Conservation (phyloP, 2,329 filamentous ascomycete species). For the Diaporthe sp. region DNA sequence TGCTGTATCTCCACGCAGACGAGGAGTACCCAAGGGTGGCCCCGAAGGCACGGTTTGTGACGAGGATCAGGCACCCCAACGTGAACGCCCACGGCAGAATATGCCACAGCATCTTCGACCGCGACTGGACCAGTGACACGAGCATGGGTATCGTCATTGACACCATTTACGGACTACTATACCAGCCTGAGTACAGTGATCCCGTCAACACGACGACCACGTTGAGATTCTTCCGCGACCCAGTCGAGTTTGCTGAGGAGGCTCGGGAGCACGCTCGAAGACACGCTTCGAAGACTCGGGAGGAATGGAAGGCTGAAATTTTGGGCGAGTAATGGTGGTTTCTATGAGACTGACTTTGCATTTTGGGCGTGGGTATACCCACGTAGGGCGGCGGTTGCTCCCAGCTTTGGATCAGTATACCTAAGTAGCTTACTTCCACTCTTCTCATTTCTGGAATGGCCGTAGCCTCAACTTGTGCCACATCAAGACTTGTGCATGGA, state of each 20-base stretch:
- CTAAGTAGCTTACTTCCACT: not conserved
- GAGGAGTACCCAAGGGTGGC: slow-evolving; percentile 86
- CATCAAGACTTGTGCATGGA: not conserved
- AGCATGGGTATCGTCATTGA: slow-evolving; percentile 43
- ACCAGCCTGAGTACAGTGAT: slow-evolving; percentile 42
- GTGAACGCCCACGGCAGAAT: slow-evolving; percentile 83
- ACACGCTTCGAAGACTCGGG: slow-evolving; percentile 21
- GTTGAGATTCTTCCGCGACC: slow-evolving; percentile 6
- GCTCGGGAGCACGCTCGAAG: slow-evolving; percentile 4
- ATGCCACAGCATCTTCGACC: slow-evolving; percentile 59
- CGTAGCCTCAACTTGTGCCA: not conserved
- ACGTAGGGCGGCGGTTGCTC: not conserved
- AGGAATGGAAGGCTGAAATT: slow-evolving; percentile 23
- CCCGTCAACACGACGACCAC: slow-evolving; percentile 37
- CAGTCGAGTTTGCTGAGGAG: slow-evolving; percentile 4
- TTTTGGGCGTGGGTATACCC: not conserved
- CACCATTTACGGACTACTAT: slow-evolving; percentile 42
- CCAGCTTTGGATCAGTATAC: not conserved
- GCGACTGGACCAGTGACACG: slow-evolving; percentile 46
- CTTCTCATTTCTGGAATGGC: not conserved
- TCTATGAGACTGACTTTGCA: not conserved
- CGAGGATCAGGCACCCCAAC: slow-evolving; percentile 85
- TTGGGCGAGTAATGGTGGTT: not conserved
- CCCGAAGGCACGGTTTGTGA: slow-evolving; percentile 82
- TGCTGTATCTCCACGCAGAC: slow-evolving; percentile 81